These are phyloP conservation scores for Fusarium circinatum DNA, from an alignment of 2,329 filamentous ascomycete genomes.

Conservation along the genomic window DNA sequence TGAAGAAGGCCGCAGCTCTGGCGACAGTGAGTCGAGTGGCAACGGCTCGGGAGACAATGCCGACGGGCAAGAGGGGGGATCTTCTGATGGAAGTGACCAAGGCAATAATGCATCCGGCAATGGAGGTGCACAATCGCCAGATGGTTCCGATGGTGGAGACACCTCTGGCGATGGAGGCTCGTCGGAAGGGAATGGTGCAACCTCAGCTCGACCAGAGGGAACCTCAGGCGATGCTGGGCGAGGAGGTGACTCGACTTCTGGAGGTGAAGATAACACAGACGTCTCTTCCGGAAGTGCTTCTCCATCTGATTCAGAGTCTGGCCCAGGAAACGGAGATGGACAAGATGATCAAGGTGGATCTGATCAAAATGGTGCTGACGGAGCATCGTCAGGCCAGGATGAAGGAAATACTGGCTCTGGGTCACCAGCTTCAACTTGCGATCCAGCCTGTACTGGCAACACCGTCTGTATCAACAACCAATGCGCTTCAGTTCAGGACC, in stretches of 20 bases:
- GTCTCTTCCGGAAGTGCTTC: neutral
- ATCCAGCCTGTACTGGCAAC: neutral
- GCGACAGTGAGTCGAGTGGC: neutral
- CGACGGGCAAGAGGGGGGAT: neutral
- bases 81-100: neutral
- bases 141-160: neutral
- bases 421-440: neutral
- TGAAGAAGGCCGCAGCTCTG: neutral
- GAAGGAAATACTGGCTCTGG: neutral
- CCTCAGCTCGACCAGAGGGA: neutral
- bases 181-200: neutral
- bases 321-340: neutral
- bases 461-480: constrained; percentile 9
- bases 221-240: neutral
- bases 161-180: neutral
- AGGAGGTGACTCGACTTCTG: neutral
- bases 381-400: neutral
- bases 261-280: neutral
- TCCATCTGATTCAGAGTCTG: neutral
- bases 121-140: neutral
- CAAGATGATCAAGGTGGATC: neutral
- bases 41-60: neutral
- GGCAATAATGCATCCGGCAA: neutral
- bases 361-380: neutral
- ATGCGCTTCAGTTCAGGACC: constrained; percentile 10